Conservation (phyloP, 495 filamentous ascomycete species). For the Aeminium ludgeri region DNA sequence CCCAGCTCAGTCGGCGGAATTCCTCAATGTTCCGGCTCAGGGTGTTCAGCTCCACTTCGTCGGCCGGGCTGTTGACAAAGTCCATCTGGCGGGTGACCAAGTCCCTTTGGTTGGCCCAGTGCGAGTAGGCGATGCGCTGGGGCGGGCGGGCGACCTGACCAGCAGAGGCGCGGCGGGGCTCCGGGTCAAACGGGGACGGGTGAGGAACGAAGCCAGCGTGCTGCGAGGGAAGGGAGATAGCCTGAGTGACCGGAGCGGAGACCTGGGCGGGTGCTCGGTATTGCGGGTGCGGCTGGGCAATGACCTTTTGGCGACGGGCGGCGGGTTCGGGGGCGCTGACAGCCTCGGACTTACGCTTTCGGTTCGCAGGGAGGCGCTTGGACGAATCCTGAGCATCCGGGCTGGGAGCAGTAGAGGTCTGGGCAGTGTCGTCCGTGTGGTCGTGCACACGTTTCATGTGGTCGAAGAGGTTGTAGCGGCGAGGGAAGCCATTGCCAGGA, state of each 20-base stretch:
- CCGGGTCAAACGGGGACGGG: neutral
- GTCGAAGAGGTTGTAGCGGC: conserved; percentile 84
- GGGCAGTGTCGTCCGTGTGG: conserved; percentile 31
- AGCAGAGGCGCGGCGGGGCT: neutral
- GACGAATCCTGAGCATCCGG: neutral
- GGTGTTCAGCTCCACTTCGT: conserved; percentile 4
- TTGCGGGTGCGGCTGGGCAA: neutral
- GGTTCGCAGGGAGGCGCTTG: conserved; percentile 3
- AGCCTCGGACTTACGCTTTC: conserved; percentile 13
- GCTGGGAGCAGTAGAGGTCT: conserved; percentile 1
- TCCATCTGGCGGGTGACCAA: conserved; percentile 8
- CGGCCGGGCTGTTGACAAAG: conserved; percentile 6
- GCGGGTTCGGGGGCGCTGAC: conserved; percentile 3
- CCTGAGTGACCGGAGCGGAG: neutral
- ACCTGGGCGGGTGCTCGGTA: neutral
- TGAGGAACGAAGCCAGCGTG: neutral
- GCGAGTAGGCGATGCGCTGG: neutral
- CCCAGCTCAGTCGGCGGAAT: conserved; percentile 1
- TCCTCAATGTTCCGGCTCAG: conserved; percentile 10
- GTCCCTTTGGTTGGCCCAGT: conserved; percentile 9
- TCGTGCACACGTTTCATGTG: conserved; percentile 91
- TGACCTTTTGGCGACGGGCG: conserved; percentile 3
- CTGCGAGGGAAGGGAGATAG: neutral
- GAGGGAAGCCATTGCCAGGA: conserved; percentile 70
- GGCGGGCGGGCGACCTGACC: neutral